phyloP scores from a whole-genome alignment of 345 rosid species.

The thale cress (Arabidopsis thaliana) region TAIR10.1 NC_003071.7:16961001-16961500 shows the following conservation, averaged over 20 bases:
- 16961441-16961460: conserved; percentile 66
- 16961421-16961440: conserved; percentile 89
- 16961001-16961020: conserved; percentile 26
- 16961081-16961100: conserved; percentile 38
- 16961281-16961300: not conserved
- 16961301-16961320: not conserved
- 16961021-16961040: conserved; percentile 31
- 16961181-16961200: conserved; percentile 6
- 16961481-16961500: conserved; percentile 10
- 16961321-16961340: conserved; percentile 64
- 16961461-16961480: not conserved
- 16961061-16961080: conserved; percentile 32
- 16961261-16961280: conserved; percentile 19
- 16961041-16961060: conserved; percentile 41
- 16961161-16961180: not conserved
- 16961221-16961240: conserved; percentile 17
- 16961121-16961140: conserved; percentile 28
- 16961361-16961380: conserved; percentile 51
- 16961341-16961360: conserved; percentile 58
- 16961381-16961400: conserved; percentile 87
- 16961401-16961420: conserved; percentile 89
- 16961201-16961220: conserved; percentile 8
- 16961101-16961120: conserved; percentile 3
- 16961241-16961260: not conserved
- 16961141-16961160: conserved; percentile 5